Evolutionary conservation across 176 grass and related monocot species (phyloP), one percentile per base, ranked within the genome.

Genomic region (Tuctoria greenei): DNA sequence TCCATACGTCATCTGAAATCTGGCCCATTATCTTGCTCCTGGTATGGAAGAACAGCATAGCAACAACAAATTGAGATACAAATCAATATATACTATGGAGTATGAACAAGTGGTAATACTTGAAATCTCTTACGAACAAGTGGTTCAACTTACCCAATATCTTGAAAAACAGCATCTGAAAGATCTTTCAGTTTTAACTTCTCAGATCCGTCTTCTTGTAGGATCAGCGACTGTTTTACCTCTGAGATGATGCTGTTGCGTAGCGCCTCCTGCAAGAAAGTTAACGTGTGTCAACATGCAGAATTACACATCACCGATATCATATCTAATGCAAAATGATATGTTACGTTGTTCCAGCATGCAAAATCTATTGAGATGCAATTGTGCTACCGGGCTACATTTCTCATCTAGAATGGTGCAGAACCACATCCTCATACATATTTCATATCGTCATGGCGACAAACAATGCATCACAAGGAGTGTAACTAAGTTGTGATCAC

Each of bases 81-180:
- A 67, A 70, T 25, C 63, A 54, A 52, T 26, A 65, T 73, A 38
- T 61, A 42, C 6, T 17, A 34, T 46, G 50, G n/a, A 41, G 42
- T 38, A 66, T 31, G 62, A 26, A 55, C 17, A 56, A 16, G 43
- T 7, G 4, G 21, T 43, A 41, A 62, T 31, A 71, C 40, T 64
- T 78, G 28, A 70, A 72, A 73, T 24, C 42, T 40, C 14, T 69
- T 57, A 42, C 25, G 80, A 66, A 65, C 10, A 73, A 79, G 43
- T 56, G 39, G 42, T 12, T 60, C 10, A 47, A 39, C 46, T 84
- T 86, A 95, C 91, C 91, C 95, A 57, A 95, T 72, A 69, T 95
- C 87, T 84, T 94, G 84, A 88, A 78, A 98, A 72, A 98, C 74
- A 38, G 85, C 88, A 92, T 94, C 95, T 57, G 89, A 98, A 84